These are phyloP conservation scores for Trichoderma afroharzianum DNA, from an alignment of 2,329 filamentous ascomycete species.

Conservation along the genomic window DNA sequence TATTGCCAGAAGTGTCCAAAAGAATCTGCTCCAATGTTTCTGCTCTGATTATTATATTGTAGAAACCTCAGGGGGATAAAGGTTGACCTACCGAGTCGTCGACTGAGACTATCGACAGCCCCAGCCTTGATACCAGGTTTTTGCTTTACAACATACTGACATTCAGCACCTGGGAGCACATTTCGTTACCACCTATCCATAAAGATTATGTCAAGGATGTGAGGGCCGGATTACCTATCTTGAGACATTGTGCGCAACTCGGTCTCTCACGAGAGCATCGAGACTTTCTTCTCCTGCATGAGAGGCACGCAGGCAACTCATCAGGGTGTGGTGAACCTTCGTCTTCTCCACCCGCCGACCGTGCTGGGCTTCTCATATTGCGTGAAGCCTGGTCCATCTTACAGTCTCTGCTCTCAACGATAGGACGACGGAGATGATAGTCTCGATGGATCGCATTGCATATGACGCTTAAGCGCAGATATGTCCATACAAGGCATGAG, in stretches of 20 bases:
- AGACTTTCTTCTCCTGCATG: slow-evolving; percentile 14
- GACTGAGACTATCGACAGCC: slow-evolving; percentile 14
- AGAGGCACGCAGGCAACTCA: slow-evolving; percentile 12
- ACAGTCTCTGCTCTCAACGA: neutral
- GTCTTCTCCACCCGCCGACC: neutral
- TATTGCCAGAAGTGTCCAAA: neutral
- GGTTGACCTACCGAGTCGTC: neutral
- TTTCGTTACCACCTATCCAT: neutral
- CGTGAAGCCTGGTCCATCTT: neutral
- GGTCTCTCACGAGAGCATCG: slow-evolving; percentile 11
- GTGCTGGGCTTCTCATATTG: neutral
- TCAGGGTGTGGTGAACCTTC: slow-evolving; percentile 2
- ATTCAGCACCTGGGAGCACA: slow-evolving; percentile 2
- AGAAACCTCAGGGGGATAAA: neutral
- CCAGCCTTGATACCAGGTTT: slow-evolving; percentile 14
- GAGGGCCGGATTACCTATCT: neutral
- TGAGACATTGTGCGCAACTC: neutral
- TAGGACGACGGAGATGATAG: neutral
- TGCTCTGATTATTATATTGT: neutral
- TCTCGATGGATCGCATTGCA: neutral
- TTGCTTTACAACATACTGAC: slow-evolving; percentile 13
- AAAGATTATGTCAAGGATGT: neutral
- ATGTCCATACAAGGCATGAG: neutral
- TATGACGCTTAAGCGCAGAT: neutral
- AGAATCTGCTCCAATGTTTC: neutral